Evolutionary conservation across 768 basidiomycete genomes (phyloP), one percentile per base, ranked within the genome.

Genomic region (Sporobolomyces phaffii): DNA sequence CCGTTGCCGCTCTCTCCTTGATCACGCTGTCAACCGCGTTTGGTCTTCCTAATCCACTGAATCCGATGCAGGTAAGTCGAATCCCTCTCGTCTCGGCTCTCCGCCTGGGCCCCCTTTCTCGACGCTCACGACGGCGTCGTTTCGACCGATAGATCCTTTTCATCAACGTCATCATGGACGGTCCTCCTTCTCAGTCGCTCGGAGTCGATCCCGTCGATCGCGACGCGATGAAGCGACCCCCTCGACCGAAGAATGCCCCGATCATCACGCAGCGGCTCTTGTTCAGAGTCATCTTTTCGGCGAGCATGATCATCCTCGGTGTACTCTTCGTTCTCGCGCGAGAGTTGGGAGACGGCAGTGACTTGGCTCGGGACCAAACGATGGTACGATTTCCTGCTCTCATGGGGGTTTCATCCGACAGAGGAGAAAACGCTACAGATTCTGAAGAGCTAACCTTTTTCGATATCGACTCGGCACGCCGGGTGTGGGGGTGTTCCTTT

Each of bases 121-220:
- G 22, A 18, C 10, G 24, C 15, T 9, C 61, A 18, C 34, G 3
- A 13, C n/a, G 33, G 36, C 20, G 2, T n/a, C 33, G 50, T 44
- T 33, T 22, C 17, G 8, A 24, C 34, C 41, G 15, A 17, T 48
- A 98, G 77, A 98, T 98, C 74, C 80, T 98, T n/a, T 98, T 96
- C 77, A 97, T 97, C 75, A 97, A 98, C 79, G 96, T 97, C 76
- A 83, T 98, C 52, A 98, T 98, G 93, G 94, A 98, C 71, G 64
- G 50, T 20, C 40, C 69, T 11, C 41, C 62, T 47, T 75, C 52
- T 0, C 66, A 91, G 77, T 92, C 91, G 60, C 82, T 98, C 44
- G 94, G 94, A 60, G 94, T 98, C 11, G 94, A 98, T 79, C 94
- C 94, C 17, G 90, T 94, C 24, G 91, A 96, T 77, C 88, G 85